Conservation (phyloP, 1,284 basidiomycete genomes). For the Hypsizygus ulmarius region DNA sequence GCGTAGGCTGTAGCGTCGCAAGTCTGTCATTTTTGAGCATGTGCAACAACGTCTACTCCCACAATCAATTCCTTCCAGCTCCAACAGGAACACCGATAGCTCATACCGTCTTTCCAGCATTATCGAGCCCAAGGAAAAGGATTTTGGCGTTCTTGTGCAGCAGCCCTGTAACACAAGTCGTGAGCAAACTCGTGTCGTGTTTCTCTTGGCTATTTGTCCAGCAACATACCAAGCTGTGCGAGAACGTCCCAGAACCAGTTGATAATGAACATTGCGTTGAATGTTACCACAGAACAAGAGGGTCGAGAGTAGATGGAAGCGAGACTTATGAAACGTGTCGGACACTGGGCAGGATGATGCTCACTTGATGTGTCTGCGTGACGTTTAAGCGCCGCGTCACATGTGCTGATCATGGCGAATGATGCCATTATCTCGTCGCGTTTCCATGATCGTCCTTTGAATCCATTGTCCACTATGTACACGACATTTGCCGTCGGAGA, state of each 20-base stretch:
- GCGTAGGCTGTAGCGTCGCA: constrained; percentile 96
- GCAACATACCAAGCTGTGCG: constrained; percentile 76
- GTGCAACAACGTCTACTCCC: constrained; percentile 86
- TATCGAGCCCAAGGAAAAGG: constrained; percentile 97
- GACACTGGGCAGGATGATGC: constrained; percentile 3
- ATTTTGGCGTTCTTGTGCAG: constrained; percentile 99
- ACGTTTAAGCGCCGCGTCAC: constrained; percentile 11
- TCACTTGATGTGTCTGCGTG: constrained; percentile 15
- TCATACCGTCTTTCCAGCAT: constrained; percentile 97
- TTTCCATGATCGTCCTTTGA: too few relatives aligned
- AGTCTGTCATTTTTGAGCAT: constrained; percentile 99
- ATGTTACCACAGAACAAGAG: constrained; percentile 11
- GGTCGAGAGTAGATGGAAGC: not conserved
- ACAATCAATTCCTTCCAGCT: constrained; percentile 1
- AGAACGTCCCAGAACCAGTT: constrained; percentile 97
- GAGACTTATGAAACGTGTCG: constrained; percentile 11
- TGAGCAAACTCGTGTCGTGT: constrained; percentile 1
- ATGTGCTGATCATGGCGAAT: constrained; percentile 11
- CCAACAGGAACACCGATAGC: not conserved
- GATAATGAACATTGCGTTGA: constrained; percentile 71
- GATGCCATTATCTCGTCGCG: not conserved
- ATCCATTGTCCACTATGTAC: too few relatives aligned
- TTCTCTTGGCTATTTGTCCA: not conserved
- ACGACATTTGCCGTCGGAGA: too few relatives aligned
- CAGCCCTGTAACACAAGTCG: constrained; percentile 58